These are phyloP conservation scores for Silene vulgaris DNA, from an alignment of 179 eudicot species.

Conservation along the genomic window DNA sequence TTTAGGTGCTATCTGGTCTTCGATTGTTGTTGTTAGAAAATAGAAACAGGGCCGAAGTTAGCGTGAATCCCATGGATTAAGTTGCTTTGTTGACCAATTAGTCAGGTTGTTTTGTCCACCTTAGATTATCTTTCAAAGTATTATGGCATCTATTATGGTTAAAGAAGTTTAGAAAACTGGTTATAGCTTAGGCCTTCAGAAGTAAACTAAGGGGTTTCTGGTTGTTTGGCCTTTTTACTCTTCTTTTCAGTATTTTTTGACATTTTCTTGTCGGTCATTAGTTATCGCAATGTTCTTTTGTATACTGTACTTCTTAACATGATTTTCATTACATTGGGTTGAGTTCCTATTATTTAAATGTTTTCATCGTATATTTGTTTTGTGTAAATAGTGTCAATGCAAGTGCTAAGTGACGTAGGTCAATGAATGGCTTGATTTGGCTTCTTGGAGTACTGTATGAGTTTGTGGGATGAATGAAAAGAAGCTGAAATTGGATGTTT, in stretches of 20 bases:
- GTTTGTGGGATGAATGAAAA: not conserved
- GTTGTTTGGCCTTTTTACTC: not conserved
- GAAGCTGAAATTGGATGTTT: not conserved
- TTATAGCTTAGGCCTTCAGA: not conserved
- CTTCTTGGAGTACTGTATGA: not conserved
- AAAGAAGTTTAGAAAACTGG: not conserved
- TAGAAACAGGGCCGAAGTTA: not conserved
- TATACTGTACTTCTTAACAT: not conserved
- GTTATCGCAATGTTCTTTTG: not conserved
- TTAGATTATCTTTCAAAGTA: not conserved
- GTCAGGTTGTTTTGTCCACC: not conserved
- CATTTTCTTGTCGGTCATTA: not conserved
- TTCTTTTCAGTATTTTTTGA: slow-evolving; percentile 7
- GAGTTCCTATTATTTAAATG: not conserved
- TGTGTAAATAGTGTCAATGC: not conserved
- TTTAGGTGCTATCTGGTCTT: not conserved
- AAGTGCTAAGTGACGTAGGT: not conserved
- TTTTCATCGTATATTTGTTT: not conserved
- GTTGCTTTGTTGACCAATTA: slow-evolving; percentile 11
- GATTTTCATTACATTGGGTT: not conserved
- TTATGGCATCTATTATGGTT: not conserved
- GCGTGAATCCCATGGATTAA: not conserved
- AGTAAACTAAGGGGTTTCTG: not conserved
- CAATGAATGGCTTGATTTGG: slow-evolving; percentile 1
- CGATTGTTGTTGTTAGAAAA: not conserved